Evolutionary conservation across 2,329 filamentous ascomycete species (phyloP).

Genomic region (Huntiella moniliformis): DNA sequence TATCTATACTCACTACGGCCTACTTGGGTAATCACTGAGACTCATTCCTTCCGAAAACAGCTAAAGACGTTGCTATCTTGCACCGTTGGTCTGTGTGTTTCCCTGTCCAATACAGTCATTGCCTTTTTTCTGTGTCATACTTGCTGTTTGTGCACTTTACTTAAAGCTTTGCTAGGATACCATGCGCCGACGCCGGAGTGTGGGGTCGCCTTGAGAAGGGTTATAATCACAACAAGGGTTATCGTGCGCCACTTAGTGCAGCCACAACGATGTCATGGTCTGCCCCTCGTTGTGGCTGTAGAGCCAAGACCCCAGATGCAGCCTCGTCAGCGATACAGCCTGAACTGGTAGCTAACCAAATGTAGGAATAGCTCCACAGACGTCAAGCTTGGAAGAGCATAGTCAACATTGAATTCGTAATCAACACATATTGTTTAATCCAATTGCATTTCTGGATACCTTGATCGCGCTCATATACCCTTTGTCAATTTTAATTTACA

Average conservation of each 20-base stretch:
- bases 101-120: slow-evolving; percentile 1
- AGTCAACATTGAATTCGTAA: no score
- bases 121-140: not conserved
- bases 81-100: slow-evolving; percentile 2
- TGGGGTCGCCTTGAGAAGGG: not conserved
- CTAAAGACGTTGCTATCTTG: slow-evolving; percentile 8
- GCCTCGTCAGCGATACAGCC: slow-evolving; percentile 9
- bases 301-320: not conserved
- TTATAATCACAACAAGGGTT: not conserved
- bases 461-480: no score
- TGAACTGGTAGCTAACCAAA: no score
- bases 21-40: not conserved
- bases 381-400: no score
- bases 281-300: slow-evolving; percentile 1
- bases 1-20: no score
- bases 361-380: no score
- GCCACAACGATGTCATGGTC: slow-evolving; percentile 6
- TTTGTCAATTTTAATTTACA: not conserved
- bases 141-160: no score
- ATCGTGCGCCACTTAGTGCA: not conserved
- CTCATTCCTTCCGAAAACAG: slow-evolving; percentile 3
- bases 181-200: slow-evolving; percentile 7
- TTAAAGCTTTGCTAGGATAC: not conserved
- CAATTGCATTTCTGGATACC: no score
- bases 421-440: no score